Evolutionary conservation across 1,284 basidiomycete species (phyloP).

Genomic region (Schizophyllum commune): DNA sequence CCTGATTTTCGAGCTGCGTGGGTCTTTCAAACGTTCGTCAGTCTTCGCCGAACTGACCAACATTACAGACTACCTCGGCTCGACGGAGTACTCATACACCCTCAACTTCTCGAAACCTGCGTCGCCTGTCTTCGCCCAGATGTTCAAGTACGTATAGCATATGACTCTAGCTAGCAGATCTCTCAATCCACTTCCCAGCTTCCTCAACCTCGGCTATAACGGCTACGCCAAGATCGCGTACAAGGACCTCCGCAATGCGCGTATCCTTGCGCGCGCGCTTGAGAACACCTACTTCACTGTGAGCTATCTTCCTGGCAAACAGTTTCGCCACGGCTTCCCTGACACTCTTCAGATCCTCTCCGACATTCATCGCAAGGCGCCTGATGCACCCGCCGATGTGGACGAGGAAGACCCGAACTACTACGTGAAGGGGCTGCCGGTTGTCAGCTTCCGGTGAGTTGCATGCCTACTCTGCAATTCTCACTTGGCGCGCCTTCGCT

Average conservation of each 20-base stretch:
- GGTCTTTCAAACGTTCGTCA: constrained; percentile 8
- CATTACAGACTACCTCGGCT: constrained; percentile 43
- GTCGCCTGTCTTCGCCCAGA: constrained; percentile 85
- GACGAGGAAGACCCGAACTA: constrained; percentile 30
- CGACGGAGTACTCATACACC: constrained; percentile 70
- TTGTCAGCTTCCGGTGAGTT: constrained; percentile 55
- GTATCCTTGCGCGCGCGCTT: constrained; percentile 59
- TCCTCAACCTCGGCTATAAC: constrained; percentile 18
- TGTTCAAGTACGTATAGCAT: constrained; percentile 72
- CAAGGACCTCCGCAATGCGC: constrained; percentile 58
- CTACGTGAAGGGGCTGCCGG: constrained; percentile 57
- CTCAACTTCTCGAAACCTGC: constrained; percentile 93
- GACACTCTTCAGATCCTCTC: constrained; percentile 12
- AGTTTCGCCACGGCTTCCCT: too few species aligned
- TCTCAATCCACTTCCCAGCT: too few species aligned
- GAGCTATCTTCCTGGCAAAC: neutral
- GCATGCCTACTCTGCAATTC: neutral
- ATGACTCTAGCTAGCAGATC: too few species aligned
- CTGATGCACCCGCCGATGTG: constrained; percentile 13
- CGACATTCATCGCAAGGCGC: constrained; percentile 28
- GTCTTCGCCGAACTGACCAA: neutral
- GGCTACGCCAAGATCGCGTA: constrained; percentile 44
- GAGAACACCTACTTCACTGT: constrained; percentile 44
- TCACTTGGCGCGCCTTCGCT: too few species aligned
- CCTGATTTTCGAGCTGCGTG: constrained; percentile 63